Conservation (phyloP, 768 basidiomycete genomes). For the Pleurotus eryngii region DNA sequence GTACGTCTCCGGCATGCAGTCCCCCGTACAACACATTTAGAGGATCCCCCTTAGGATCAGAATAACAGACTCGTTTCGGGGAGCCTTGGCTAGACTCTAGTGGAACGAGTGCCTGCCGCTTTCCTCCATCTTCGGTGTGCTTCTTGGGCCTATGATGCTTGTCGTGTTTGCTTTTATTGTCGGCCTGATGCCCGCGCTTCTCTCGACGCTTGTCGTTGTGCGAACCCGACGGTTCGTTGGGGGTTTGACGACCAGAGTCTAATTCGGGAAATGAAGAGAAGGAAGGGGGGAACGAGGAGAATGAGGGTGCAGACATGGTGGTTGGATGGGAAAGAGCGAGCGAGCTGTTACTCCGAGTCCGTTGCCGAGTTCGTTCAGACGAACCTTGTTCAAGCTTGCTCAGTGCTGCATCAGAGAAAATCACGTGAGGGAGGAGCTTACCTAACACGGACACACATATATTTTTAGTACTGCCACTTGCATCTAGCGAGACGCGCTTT, state of each 20-base stretch:
- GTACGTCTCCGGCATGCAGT: conserved; percentile 57
- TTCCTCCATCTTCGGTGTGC: conserved; percentile 19
- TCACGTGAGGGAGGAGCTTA: not conserved
- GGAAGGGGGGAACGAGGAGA: conserved; percentile 60
- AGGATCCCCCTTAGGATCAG: conserved; percentile 64
- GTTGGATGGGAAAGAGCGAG: too few species aligned
- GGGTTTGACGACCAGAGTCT: conserved; percentile 36
- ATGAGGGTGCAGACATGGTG: conserved; percentile 52
- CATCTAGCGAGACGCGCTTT: not conserved
- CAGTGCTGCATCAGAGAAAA: too few species aligned
- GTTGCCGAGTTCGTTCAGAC: too few species aligned
- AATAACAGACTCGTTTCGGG: conserved; percentile 45
- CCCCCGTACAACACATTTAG: conserved; percentile 69
- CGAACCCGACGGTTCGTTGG: not conserved
- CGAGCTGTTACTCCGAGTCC: too few species aligned
- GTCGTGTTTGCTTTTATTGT: conserved; percentile 20
- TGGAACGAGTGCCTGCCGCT: conserved; percentile 17
- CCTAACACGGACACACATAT: not conserved
- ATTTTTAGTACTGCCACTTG: not conserved
- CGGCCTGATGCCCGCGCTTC: conserved; percentile 9
- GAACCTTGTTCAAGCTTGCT: too few species aligned
- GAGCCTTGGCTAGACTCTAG: conserved; percentile 23
- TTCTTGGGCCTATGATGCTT: conserved; percentile 21
- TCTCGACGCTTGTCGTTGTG: not conserved
- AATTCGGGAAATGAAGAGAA: conserved; percentile 70